These are phyloP conservation scores for Stereocaulon alpinum DNA, from an alignment of 495 filamentous ascomycete species.

Conservation along the genomic window DNA sequence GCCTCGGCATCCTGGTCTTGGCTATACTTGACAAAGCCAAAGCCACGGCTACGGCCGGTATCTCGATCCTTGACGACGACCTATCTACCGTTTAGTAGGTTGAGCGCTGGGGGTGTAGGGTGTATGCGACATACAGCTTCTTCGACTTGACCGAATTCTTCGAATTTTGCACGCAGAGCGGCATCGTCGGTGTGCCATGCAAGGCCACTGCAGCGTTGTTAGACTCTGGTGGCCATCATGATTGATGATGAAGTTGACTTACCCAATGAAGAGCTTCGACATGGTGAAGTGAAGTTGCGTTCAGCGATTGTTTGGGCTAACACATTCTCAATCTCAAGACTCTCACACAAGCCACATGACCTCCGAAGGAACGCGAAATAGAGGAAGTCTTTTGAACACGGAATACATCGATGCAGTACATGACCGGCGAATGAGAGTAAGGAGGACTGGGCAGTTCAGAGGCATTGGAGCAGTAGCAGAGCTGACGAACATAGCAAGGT, in stretches of 20 bases:
- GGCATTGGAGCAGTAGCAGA: constrained; percentile 23
- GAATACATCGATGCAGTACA: constrained; percentile 23
- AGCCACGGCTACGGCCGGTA: constrained; percentile 89
- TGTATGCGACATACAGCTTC: constrained; percentile 66
- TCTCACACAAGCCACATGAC: constrained; percentile 28
- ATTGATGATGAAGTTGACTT: constrained; percentile 27
- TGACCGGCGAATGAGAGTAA: constrained; percentile 22
- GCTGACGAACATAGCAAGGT: constrained; percentile 25
- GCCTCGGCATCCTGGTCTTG: constrained; percentile 72
- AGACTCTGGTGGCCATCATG: constrained; percentile 10
- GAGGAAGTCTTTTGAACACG: constrained; percentile 21
- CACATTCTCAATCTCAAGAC: constrained; percentile 29
- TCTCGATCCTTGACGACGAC: constrained; percentile 97
- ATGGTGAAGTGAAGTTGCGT: constrained; percentile 38
- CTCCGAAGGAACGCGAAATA: constrained; percentile 25
- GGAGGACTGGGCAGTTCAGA: constrained; percentile 14
- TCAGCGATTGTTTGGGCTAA: constrained; percentile 24
- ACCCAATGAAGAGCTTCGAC: constrained; percentile 92
- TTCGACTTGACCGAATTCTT: constrained; percentile 77
- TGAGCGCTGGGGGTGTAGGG: constrained; percentile 15
- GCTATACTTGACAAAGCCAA: constrained; percentile 87
- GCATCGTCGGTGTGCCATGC: constrained; percentile 94
- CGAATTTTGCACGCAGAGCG: constrained; percentile 74
- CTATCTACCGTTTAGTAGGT: constrained; percentile 35
- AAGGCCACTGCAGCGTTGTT: constrained; percentile 58